These are phyloP conservation scores for Macrolepiota albuminosa DNA, from an alignment of 768 basidiomycete species.

Conservation along the genomic window DNA sequence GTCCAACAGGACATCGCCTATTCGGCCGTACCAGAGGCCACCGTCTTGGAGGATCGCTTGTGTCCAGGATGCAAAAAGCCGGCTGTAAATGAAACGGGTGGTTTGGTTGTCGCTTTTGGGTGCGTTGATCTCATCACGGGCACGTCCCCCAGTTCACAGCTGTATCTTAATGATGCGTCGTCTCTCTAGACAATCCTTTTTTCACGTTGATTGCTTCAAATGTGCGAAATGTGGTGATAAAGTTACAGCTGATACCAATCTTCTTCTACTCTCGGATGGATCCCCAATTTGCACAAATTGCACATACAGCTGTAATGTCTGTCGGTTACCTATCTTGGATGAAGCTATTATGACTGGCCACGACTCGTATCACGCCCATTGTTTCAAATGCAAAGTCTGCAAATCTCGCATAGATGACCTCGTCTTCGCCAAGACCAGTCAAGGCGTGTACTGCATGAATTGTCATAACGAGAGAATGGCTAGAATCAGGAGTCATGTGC, in stretches of 20 bases:
- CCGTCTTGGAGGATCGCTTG: constrained; percentile 46
- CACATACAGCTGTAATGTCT: constrained; percentile 94
- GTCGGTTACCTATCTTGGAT: constrained; percentile 90
- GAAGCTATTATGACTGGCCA: constrained; percentile 99
- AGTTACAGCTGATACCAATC: constrained; percentile 94
- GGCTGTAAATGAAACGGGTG: constrained; percentile 76
- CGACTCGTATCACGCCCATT: constrained; percentile 97
- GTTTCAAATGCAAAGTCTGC: constrained; percentile 98
- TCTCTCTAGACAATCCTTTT: constrained; percentile 74
- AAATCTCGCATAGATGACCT: constrained; percentile 94
- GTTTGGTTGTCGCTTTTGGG: constrained; percentile 95
- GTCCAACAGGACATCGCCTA: constrained; percentile 20
- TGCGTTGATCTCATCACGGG: constrained; percentile 35
- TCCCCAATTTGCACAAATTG: constrained; percentile 94
- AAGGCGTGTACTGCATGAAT: constrained; percentile 98
- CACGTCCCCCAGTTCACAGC: neutral
- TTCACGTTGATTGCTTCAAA: constrained; percentile 93
- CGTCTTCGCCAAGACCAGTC: constrained; percentile 96
- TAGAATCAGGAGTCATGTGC: constrained; percentile 84
- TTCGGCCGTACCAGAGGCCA: constrained; percentile 16
- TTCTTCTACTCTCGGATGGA: constrained; percentile 94
- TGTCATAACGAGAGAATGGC: constrained; percentile 98
- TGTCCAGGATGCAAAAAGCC: constrained; percentile 84
- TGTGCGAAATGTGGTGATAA: constrained; percentile 93
- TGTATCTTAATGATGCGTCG: neutral